phyloP scores from a whole-genome alignment of 2,329 filamentous ascomycete genomes.

The Capronia epimyces region DNA sequence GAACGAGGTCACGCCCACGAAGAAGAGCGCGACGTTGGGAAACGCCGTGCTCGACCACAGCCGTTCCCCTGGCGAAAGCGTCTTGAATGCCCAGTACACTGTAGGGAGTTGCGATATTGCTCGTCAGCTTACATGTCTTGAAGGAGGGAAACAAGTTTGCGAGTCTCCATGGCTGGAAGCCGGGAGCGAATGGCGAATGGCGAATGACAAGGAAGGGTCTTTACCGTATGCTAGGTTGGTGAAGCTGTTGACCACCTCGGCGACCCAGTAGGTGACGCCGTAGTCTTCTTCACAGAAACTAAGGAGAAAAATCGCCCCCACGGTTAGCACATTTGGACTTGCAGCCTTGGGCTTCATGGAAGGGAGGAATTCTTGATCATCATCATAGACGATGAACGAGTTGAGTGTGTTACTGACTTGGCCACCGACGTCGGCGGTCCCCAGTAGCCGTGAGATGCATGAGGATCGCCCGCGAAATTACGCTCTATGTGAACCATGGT shows the following conservation, averaged over 20 bases:
- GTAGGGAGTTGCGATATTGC: neutral
- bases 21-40: slow-evolving; percentile 27
- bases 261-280: slow-evolving; percentile 28
- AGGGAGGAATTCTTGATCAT: too few species aligned
- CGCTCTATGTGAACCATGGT: slow-evolving; percentile 19
- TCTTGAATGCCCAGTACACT: slow-evolving; percentile 24
- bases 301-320: neutral
- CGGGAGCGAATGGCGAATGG: neutral
- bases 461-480: slow-evolving; percentile 18
- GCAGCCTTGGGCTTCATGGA: neutral
- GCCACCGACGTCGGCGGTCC: slow-evolving; percentile 21
- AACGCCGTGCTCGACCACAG: slow-evolving; percentile 19
- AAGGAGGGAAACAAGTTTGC: too few species aligned
- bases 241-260: slow-evolving; percentile 32
- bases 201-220: neutral
- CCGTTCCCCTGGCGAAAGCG: slow-evolving; percentile 14
- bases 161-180: too few species aligned
- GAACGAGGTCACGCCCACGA: slow-evolving; percentile 27
- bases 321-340: neutral
- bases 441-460: slow-evolving; percentile 22
- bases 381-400: too few species aligned
- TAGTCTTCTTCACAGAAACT: slow-evolving; percentile 31
- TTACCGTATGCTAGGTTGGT: slow-evolving; percentile 30
- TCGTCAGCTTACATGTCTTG: too few species aligned
- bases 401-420: slow-evolving; percentile 14